Evolutionary conservation across 1,284 basidiomycete genomes (phyloP), one percentile per base, ranked within the genome.

Genomic region (Xanthoconium separans): DNA sequence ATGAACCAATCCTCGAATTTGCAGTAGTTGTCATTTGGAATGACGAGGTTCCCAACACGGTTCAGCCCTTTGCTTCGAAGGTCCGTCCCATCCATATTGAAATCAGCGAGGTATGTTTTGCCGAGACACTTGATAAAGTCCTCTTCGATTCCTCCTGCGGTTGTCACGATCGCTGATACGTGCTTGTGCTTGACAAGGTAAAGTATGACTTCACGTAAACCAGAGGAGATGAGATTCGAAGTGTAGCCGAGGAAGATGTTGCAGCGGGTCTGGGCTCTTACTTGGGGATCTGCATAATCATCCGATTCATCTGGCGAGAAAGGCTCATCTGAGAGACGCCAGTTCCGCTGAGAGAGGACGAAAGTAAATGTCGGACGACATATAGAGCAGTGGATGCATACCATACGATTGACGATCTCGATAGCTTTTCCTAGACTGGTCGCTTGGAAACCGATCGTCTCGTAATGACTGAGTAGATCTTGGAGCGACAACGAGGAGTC

Each of bases 11-110:
- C 96, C 73, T 99, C 97, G 63, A 99, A 99, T 66, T 92, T 91
- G 84, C 97, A 98, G 73, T 99, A 99, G 70, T 99, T 99, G 65
- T 98, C 95, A 70, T 99, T 99, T 13, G 97, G 97, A 1, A 99
- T 88, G 52, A 99, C 77, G 40, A 99, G 81, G 66, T 99, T 99
- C n/a, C 97, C 97, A 60, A 99, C 96, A 30, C 97, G 85, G 66
- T 99, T 99, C 78, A 99, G 85, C 20, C 97, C 97, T 59, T 84
- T 84, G 66, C 80, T 86, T 44, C 97, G 83, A 42, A 99, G 75
- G 54, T 88, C 86, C 0, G 94, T 91, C 10, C 97, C 97, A 62
- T 95, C 90, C 45, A 98, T 80, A 66, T 91, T 84, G 73, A 97
- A 99, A 62, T 94, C 94, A 22, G 93, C 95, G 30, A 99, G 80